These are phyloP conservation scores for Kluyveromyces sp. DNA, from an alignment of 1,139 yeast genomes.

Conservation along the genomic window DNA sequence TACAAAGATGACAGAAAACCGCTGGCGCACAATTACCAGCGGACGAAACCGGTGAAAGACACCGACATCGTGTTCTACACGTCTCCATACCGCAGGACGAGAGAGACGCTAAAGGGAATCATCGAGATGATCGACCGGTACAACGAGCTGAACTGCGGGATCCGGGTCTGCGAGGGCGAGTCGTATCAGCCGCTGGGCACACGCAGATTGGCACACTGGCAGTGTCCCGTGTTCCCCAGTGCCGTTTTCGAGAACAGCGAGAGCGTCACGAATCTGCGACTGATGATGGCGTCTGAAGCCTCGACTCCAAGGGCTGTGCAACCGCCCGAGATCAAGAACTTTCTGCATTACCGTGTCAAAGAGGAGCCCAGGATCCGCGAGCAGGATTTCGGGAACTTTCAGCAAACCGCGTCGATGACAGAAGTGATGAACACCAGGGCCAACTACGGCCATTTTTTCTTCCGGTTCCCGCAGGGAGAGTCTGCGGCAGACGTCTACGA, in stretches of 20 bases:
- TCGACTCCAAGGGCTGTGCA: constrained; percentile 14
- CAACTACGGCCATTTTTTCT: constrained; percentile 85
- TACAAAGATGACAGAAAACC: constrained; percentile 11
- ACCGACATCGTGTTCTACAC: constrained; percentile 52
- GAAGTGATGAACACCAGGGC: constrained; percentile 76
- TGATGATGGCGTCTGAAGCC: constrained; percentile 8
- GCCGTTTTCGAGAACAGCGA: constrained; percentile 24
- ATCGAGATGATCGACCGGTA: constrained; percentile 49
- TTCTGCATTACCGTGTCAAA: constrained; percentile 46
- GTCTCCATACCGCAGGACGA: constrained; percentile 74
- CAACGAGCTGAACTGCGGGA: constrained; percentile 20
- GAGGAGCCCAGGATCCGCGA: constrained; percentile 91
- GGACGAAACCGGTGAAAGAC: constrained; percentile 15
- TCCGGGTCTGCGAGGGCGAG: constrained; percentile 13
- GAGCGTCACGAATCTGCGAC: constrained; percentile 1
- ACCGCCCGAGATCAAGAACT: constrained; percentile 28
- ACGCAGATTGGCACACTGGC: constrained; percentile 24
- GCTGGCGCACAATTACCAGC: constrained; percentile 15
- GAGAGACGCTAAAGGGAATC: constrained; percentile 71
- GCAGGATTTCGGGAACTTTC: constrained; percentile 92
- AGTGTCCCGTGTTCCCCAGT: constrained; percentile 19
- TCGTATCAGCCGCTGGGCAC: constrained; percentile 22
- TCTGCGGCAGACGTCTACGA: constrained; percentile 95
- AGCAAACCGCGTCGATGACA: constrained; percentile 46
- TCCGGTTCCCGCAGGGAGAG: constrained; percentile 87